Percentiles rank a stretch among this genome's conserved stretches.
These are phyloP conservation scores for Nitzschia sp. DNA, from an alignment of 108 stramenopile genomes.

Conservation along the genomic window DNA sequence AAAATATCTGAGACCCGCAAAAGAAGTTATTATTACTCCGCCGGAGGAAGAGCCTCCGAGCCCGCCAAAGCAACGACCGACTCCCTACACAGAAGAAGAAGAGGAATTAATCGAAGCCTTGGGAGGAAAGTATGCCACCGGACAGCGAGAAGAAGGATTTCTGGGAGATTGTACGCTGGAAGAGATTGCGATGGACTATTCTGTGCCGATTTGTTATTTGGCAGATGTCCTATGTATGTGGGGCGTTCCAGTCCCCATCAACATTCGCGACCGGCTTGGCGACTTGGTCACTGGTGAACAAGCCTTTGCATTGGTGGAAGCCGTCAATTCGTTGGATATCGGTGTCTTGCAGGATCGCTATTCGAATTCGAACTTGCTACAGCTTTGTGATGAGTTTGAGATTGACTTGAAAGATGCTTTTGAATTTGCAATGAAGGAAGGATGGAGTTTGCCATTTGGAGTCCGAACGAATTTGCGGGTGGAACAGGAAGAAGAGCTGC, in stretches of 20 bases:
- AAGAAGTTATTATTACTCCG: constrained; percentile 19
- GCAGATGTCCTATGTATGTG: constrained; percentile 84
- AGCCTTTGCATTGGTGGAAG: constrained; percentile 86
- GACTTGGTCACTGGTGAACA: constrained; percentile 90
- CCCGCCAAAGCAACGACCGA: constrained; percentile 9
- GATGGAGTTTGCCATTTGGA: constrained; percentile 88
- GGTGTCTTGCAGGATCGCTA: constrained; percentile 75
- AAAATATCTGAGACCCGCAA: constrained; percentile 17
- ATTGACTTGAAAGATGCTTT: constrained; percentile 79
- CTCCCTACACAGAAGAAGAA: constrained; percentile 72
- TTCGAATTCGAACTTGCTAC: constrained; percentile 63
- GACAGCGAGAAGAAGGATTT: constrained; percentile 64
- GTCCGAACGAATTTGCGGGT: constrained; percentile 78
- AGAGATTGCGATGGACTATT: constrained; percentile 79
- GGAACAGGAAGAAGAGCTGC: constrained; percentile 81
- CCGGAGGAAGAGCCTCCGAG: background rate
- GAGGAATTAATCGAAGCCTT: constrained; percentile 71
- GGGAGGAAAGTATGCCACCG: constrained; percentile 53
- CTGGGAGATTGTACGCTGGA: constrained; percentile 80
- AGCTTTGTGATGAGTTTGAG: constrained; percentile 70
- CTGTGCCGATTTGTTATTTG: constrained; percentile 78
- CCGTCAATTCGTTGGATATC: constrained; percentile 80
- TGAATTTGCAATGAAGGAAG: constrained; percentile 77
- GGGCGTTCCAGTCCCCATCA: constrained; percentile 80
- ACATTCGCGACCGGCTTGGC: constrained; percentile 64